Conservation (phyloP, 352 stramenopile genomes). For the Pythium apleroticum region DNA sequence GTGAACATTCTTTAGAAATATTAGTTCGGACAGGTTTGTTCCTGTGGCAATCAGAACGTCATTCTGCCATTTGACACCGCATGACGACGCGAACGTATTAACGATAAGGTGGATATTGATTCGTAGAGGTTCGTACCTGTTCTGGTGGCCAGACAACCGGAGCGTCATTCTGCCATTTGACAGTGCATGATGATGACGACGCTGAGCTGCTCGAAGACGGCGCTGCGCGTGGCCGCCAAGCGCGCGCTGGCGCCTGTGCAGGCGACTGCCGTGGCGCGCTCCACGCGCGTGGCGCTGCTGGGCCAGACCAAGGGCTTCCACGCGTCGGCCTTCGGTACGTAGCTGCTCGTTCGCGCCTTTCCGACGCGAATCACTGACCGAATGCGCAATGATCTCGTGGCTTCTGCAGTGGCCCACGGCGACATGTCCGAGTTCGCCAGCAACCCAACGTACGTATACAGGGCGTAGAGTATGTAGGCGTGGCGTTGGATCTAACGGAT, state of each 20-base stretch:
- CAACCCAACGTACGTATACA: conserved; percentile 54
- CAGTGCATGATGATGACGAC: conserved; percentile 26
- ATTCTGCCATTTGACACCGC: no score
- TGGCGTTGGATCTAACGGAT: not conserved
- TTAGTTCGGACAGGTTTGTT: no score
- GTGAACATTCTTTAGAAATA: no score
- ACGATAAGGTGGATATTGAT: not conserved
- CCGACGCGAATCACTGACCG: not conserved
- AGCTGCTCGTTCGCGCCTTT: not conserved
- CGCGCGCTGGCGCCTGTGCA: conserved; percentile 1
- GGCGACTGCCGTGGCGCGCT: conserved; percentile 15
- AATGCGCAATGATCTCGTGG: conserved; percentile 4
- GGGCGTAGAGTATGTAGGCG: conserved; percentile 2
- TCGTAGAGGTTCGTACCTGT: conserved; percentile 1
- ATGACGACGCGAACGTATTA: no score
- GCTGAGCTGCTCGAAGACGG: conserved; percentile 33
- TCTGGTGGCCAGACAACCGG: conserved; percentile 10
- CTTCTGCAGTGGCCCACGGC: conserved; percentile 40
- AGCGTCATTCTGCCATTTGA: not conserved
- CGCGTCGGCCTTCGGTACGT: conserved; percentile 39
- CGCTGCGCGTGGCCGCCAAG: conserved; percentile 2
- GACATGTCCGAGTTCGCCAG: conserved; percentile 57
- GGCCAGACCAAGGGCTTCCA: conserved; percentile 35
- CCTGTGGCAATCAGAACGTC: no score
- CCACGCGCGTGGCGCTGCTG: conserved; percentile 10